Conservation (phyloP, 2,329 filamentous ascomycete genomes). For the Trichoderma hamatum region DNA sequence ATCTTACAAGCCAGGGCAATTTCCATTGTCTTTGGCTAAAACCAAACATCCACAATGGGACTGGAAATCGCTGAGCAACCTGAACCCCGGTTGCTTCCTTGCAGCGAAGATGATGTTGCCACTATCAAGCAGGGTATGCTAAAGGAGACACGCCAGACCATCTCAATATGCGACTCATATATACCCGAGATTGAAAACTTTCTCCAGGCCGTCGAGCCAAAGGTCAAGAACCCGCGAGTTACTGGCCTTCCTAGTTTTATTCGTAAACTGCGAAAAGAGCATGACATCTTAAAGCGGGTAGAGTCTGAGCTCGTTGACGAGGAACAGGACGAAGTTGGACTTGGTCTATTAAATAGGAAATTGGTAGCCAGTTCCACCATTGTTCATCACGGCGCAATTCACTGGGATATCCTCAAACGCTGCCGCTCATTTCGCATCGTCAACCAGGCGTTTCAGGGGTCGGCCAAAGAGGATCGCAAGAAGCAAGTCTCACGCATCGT, state of each 20-base stretch:
- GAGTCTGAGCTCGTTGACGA: slow-evolving; percentile 24
- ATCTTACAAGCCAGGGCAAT: neutral
- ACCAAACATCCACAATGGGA: neutral
- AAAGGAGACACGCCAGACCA: slow-evolving; percentile 18
- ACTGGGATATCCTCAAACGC: slow-evolving; percentile 42
- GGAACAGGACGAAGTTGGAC: slow-evolving; percentile 16
- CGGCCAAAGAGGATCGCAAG: slow-evolving; percentile 34
- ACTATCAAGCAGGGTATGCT: slow-evolving; percentile 24
- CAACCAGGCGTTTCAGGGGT: slow-evolving; percentile 41
- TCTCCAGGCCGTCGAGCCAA: slow-evolving; percentile 23
- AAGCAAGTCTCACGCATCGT: slow-evolving; percentile 33
- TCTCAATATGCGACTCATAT: slow-evolving; percentile 25
- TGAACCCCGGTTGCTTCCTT: neutral
- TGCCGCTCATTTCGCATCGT: slow-evolving; percentile 38
- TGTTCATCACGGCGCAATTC: slow-evolving; percentile 31
- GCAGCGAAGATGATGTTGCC: slow-evolving; percentile 2
- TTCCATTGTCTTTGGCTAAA: neutral
- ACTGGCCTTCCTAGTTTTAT: slow-evolving; percentile 34
- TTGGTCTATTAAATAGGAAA: slow-evolving; percentile 29
- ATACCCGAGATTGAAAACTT: slow-evolving; percentile 32
- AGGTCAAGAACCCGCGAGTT: slow-evolving; percentile 18
- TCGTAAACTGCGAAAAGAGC: slow-evolving; percentile 31
- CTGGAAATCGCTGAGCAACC: neutral
- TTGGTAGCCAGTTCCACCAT: slow-evolving; percentile 35
- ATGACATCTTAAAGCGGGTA: slow-evolving; percentile 25